Evolutionary conservation across 2,329 filamentous ascomycete genomes (phyloP).

Genomic region (Sporothrix schenckii): DNA sequence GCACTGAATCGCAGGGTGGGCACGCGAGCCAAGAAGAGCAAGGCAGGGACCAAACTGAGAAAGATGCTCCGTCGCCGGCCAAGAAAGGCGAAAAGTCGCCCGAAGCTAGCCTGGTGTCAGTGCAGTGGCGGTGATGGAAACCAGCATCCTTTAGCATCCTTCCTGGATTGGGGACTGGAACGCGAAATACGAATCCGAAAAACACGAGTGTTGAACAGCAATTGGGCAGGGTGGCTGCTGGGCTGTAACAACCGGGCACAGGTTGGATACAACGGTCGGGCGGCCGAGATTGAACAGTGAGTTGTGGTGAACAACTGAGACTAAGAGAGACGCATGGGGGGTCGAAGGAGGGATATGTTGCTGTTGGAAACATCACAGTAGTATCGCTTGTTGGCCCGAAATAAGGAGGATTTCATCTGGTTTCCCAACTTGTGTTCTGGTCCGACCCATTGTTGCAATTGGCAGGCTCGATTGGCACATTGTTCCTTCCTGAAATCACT

Average conservation of each 20-base stretch:
- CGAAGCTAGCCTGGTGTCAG: constrained; percentile 10
- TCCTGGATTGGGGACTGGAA: background rate
- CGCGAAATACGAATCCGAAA: constrained; percentile 6
- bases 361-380: background rate
- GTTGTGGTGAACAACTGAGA: too few relatives aligned
- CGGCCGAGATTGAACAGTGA: background rate
- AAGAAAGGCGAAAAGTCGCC: background rate
- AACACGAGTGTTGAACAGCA: background rate
- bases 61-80: background rate
- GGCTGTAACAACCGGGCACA: background rate
- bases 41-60: background rate
- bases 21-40: constrained; percentile 2
- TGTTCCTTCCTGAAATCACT: constrained; percentile 1
- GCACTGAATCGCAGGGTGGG: background rate
- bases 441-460: background rate
- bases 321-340: too few relatives aligned
- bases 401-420: background rate
- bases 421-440: background rate
- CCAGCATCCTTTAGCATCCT: background rate
- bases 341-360: background rate
- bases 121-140: constrained; percentile 7
- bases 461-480: background rate
- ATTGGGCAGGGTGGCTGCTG: background rate
- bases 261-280: background rate
- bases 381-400: background rate